These are phyloP conservation scores for Thalassia testudinum DNA, from an alignment of 116 monocot genomes.

Conservation along the genomic window DNA sequence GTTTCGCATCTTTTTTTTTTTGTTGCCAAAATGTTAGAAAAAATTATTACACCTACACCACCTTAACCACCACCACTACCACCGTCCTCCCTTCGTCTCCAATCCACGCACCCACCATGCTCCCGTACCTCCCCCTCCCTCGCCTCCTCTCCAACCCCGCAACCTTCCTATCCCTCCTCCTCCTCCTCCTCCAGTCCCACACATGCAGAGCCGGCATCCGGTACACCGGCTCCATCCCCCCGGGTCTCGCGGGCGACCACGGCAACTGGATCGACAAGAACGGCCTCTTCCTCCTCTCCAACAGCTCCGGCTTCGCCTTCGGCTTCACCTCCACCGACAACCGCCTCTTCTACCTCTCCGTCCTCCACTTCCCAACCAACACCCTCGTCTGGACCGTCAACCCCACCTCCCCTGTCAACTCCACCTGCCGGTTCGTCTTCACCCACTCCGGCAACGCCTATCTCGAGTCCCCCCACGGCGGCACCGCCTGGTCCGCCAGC, in stretches of 20 bases:
- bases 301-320: constrained; percentile 14
- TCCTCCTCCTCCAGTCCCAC: too few species aligned
- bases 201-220: too few species aligned
- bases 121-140: too few species aligned
- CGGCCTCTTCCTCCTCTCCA: constrained; percentile 18
- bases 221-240: background rate
- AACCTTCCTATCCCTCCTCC: too few species aligned
- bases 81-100: too few species aligned
- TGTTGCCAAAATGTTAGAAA: too few species aligned
- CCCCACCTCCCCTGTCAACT: constrained; percentile 7
- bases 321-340: constrained; percentile 9
- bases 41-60: too few species aligned
- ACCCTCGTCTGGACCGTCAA: constrained; percentile 24
- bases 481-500: constrained; percentile 19
- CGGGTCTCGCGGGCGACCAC: constrained; percentile 10
- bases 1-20: too few species aligned
- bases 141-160: too few species aligned
- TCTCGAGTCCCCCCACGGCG: constrained; percentile 5
- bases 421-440: constrained; percentile 8
- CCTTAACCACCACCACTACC: too few species aligned
- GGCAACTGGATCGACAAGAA: constrained; percentile 21
- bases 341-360: constrained; percentile 10
- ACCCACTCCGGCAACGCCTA: too few species aligned
- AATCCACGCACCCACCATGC: too few species aligned
- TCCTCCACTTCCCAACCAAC: constrained; percentile 8